Evolutionary conservation across 176 grass and related monocot genomes (phyloP), one percentile per base, ranked within the genome.

Genomic region (Cenchrus americanus): DNA sequence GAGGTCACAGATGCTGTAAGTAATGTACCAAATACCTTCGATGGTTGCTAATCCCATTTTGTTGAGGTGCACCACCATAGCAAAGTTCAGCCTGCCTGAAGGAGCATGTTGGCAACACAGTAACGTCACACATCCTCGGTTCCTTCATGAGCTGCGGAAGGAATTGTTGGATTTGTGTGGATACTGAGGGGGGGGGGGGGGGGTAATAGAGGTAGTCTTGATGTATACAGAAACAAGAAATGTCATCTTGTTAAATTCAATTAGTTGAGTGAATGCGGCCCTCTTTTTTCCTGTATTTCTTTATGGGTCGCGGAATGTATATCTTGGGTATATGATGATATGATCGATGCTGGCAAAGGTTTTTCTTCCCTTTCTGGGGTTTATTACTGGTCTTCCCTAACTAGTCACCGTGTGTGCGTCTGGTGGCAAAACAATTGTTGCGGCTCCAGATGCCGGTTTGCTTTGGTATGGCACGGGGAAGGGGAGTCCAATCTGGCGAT

Each of bases 11-110:
- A 61, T 46, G 55, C 24, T 90, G 88, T 90, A 90, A 83, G 65
- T 86, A 86, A 57, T 67, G 79, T 59, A 66, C 84, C 73, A 79
- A 83, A 83, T 90, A 86, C 79, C 51, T 61, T 73, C 48, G 40
- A 73, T 42, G 40, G 40, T 69, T 40, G 37, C 24, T 72, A 49
- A 86, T 83, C 73, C 7, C 66, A 0, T 77, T 66, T 18, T 54
- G 58, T 66, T 41, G 49, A 78, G 55, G 14, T 32, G 41, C 49
- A 23, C 59, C 26, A 73, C 67, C 40, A 66, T 79, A 69, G 76
- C 62, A 69, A 60, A 27, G 81, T 15, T 27, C 40, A 49, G 24
- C 80, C 59, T 57, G 42, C 23, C 51, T 46, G 53, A 46, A 81
- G 54, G 62, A 40, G 17, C 22, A 47, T 63, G 52, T 44, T 80